Evolutionary conservation across 1,284 basidiomycete species (phyloP).

Genomic region (Fomitopsis betulina): DNA sequence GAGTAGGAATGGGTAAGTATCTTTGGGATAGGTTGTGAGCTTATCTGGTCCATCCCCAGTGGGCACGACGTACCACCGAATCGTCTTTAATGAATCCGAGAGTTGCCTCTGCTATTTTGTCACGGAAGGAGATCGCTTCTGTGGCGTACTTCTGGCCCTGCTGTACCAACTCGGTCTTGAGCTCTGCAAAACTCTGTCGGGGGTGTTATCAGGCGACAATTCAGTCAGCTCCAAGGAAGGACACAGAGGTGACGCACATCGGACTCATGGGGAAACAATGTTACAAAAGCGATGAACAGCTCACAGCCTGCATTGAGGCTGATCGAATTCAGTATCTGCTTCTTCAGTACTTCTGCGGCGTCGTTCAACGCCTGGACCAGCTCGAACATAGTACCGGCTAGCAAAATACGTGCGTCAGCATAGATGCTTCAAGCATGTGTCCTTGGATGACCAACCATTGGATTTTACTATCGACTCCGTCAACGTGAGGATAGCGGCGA

Average conservation of each 20-base stretch:
- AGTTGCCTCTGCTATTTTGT: constrained; percentile 87
- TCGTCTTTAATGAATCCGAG: constrained; percentile 94
- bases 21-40: constrained; percentile 34
- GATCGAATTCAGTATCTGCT: constrained; percentile 72
- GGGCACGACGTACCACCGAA: constrained; percentile 62
- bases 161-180: constrained; percentile 77
- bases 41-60: constrained; percentile 2
- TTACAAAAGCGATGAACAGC: constrained; percentile 86
- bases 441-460: constrained; percentile 43
- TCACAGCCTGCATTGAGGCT: constrained; percentile 88
- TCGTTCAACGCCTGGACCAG: constrained; percentile 79
- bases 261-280: constrained; percentile 79
- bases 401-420: neutral
- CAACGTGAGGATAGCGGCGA: constrained; percentile 83
- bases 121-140: constrained; percentile 82
- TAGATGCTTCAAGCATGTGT: neutral
- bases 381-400: constrained; percentile 87
- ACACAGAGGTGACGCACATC: constrained; percentile 44
- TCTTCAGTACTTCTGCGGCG: constrained; percentile 64
- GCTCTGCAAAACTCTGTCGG: constrained; percentile 70
- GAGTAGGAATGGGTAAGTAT: constrained; percentile 97
- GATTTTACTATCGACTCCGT: constrained; percentile 75
- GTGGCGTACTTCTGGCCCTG: constrained; percentile 75
- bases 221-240: neutral
- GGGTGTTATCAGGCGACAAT: constrained; percentile 8